phyloP scores from a whole-genome alignment of 495 filamentous ascomycete genomes.

The Aspergillus cavernicola region DNA sequence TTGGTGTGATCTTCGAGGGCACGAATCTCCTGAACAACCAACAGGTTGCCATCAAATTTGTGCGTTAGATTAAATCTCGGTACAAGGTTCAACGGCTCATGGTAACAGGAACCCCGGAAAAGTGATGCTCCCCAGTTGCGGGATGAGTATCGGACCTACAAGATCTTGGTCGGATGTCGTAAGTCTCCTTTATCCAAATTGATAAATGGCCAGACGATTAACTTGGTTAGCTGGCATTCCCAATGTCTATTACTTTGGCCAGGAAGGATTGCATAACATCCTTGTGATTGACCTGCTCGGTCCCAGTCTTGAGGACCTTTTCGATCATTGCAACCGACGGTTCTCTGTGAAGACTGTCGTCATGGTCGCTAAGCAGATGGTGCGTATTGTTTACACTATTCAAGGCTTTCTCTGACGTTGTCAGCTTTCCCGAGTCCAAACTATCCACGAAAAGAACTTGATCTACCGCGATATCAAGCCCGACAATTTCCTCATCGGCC shows the following conservation, averaged over 20 bases:
- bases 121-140: conserved; percentile 96
- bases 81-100: conserved; percentile 1
- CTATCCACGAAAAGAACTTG: conserved; percentile 99
- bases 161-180: conserved; percentile 99
- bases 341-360: conserved; percentile 98
- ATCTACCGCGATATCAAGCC: conserved; percentile 99
- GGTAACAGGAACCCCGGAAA: conserved; percentile 84
- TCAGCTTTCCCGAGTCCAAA: conserved; percentile 94
- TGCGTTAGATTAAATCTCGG: conserved; percentile 45
- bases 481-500: conserved; percentile 98
- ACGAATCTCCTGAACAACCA: conserved; percentile 99
- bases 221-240: conserved; percentile 81
- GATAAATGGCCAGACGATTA: conserved; percentile 16
- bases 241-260: conserved; percentile 99
- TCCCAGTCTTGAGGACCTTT: conserved; percentile 93
- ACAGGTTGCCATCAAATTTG: conserved; percentile 99
- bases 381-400: conserved; percentile 33
- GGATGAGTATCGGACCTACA: conserved; percentile 99
- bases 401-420: conserved; percentile 1
- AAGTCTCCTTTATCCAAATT: conserved; percentile 45
- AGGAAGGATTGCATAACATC: conserved; percentile 99
- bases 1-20: conserved; percentile 98
- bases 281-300: conserved; percentile 97
- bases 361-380: conserved; percentile 99
- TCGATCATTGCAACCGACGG: conserved; percentile 93